phyloP scores from a whole-genome alignment of 805 yeast species.

The Kuraishia capsulata region DNA sequence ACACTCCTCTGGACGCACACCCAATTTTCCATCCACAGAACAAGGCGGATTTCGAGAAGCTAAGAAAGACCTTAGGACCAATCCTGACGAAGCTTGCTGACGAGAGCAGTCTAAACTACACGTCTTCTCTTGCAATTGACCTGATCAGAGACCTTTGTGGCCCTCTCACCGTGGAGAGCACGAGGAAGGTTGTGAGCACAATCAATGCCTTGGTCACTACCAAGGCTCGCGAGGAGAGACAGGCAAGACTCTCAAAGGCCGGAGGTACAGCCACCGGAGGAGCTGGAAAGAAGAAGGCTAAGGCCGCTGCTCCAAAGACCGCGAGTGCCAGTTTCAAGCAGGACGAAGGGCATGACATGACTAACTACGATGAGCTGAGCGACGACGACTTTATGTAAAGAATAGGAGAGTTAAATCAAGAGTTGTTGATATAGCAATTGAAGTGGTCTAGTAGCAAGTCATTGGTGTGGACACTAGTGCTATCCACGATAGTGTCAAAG shows the following conservation, averaged over 20 bases:
- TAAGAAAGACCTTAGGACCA: constrained; percentile 63
- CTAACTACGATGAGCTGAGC: constrained; percentile 48
- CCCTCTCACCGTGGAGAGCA: constrained; percentile 75
- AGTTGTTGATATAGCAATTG: too few relatives aligned
- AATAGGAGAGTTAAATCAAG: not conserved
- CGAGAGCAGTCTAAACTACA: constrained; percentile 55
- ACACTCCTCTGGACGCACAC: constrained; percentile 61
- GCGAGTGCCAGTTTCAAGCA: constrained; percentile 48
- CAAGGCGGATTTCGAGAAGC: constrained; percentile 69
- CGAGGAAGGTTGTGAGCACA: constrained; percentile 80
- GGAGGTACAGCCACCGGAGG: constrained; percentile 89
- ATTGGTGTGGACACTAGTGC: too few relatives aligned
- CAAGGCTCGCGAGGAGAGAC: constrained; percentile 85
- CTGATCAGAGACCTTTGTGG: constrained; percentile 75
- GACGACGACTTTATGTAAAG: constrained; percentile 78
- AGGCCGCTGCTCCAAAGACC: constrained; percentile 61
- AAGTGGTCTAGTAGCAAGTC: too few relatives aligned
- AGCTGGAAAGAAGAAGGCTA: constrained; percentile 92
- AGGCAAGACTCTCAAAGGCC: constrained; percentile 68
- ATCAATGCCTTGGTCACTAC: constrained; percentile 74
- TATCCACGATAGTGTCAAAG: too few relatives aligned
- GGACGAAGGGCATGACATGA: constrained; percentile 51
- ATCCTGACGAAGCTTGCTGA: constrained; percentile 53
- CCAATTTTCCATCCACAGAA: constrained; percentile 81
- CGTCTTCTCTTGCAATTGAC: constrained; percentile 73